A percentile compares a stretch with the other conserved stretches of the same genome.
phyloP scores from a whole-genome alignment of 2,329 filamentous ascomycete genomes.

The Arthrobotrys musiformis region DNA sequence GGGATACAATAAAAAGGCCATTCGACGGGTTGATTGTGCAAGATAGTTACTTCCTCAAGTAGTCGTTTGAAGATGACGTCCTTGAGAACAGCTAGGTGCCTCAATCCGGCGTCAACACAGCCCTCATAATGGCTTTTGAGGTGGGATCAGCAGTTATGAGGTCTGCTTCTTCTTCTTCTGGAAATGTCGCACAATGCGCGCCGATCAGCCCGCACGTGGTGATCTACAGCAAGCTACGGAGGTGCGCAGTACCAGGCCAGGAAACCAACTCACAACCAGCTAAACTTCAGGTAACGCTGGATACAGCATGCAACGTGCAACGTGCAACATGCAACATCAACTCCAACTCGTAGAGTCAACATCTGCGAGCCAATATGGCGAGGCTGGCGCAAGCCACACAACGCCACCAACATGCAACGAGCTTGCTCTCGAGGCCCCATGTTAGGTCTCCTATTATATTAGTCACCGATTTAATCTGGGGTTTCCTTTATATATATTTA shows the following conservation, averaged over 20 bases:
- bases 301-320: neutral
- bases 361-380: neutral
- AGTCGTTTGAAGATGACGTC: too few species aligned
- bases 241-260: too few species aligned
- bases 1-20: too few species aligned
- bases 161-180: neutral
- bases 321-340: neutral
- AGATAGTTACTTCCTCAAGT: too few species aligned
- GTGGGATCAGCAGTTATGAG: slow-evolving; percentile 1
- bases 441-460: too few species aligned
- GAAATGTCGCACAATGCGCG: slow-evolving; percentile 4
- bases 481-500: too few species aligned
- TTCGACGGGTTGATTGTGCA: too few species aligned
- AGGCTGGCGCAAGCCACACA: slow-evolving; percentile 3
- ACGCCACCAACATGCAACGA: neutral
- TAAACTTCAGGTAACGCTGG: neutral
- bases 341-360: neutral
- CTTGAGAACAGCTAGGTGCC: neutral
- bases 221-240: neutral
- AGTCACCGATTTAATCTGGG: too few species aligned
- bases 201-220: slow-evolving; percentile 3
- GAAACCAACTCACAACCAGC: too few species aligned
- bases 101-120: neutral
- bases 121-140: neutral
- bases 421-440: neutral